Conservation (phyloP, 345 rosid species). For the Rhodamnia argentea region DNA sequence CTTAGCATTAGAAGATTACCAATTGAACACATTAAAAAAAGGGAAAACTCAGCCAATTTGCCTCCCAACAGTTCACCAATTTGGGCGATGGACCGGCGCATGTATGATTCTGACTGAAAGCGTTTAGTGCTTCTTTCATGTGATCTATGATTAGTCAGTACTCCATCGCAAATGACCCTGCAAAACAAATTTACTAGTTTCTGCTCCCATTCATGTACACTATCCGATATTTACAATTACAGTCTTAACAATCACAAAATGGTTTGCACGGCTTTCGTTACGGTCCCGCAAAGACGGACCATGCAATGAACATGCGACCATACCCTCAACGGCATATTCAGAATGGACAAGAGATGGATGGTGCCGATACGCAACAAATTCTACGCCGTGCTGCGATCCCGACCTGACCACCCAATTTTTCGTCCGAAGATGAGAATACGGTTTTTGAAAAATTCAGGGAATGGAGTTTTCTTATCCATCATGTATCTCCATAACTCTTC, state of each 20-base stretch:
- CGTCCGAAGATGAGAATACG: slow-evolving; percentile 55
- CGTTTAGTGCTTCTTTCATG: no score
- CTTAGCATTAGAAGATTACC: not conserved
- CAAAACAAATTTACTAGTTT: no score
- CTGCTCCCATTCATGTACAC: no score
- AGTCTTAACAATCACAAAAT: not conserved
- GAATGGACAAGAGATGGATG: slow-evolving; percentile 86
- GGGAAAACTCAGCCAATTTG: no score
- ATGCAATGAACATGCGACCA: slow-evolving; percentile 71
- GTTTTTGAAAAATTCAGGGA: slow-evolving; percentile 52
- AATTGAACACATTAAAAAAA: no score
- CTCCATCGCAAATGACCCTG: no score
- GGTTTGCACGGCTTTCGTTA: slow-evolving; percentile 29
- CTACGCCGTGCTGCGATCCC: slow-evolving; percentile 68
- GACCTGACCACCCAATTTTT: slow-evolving; percentile 78
- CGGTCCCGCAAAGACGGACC: slow-evolving; percentile 65
- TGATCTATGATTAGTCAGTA: no score
- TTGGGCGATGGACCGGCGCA: no score
- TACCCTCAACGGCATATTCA: slow-evolving; percentile 63
- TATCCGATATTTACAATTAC: no score
- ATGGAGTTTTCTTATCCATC: slow-evolving; percentile 30
- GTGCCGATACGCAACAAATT: slow-evolving; percentile 70
- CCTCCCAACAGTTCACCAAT: no score
- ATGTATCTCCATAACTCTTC: slow-evolving; percentile 43
- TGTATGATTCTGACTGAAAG: no score